A percentile compares a stretch with the other conserved stretches of the same genome.
Conservation (phyloP, 306 rosid species). For the Glycine soja region DNA sequence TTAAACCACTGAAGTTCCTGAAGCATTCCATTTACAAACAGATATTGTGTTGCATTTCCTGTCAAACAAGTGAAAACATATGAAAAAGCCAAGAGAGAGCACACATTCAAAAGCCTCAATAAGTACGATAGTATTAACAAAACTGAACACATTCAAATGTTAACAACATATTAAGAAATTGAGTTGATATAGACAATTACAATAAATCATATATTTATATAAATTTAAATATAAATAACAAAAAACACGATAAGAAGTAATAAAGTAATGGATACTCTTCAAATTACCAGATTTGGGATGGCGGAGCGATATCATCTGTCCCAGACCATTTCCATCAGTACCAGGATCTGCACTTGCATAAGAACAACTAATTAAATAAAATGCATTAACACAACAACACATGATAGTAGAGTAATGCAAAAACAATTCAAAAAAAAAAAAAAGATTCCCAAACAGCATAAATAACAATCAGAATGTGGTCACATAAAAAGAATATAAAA, state of each 20-base stretch:
- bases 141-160: constrained; percentile 9
- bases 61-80: constrained; percentile 37
- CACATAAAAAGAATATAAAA: neutral
- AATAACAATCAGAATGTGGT: neutral
- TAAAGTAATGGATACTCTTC: neutral
- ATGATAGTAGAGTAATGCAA: neutral
- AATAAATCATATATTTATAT: neutral
- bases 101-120: constrained; percentile 29
- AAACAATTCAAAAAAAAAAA: neutral
- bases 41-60: constrained; percentile 73
- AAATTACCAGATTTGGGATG: constrained; percentile 83
- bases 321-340: constrained; percentile 58
- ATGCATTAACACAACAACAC: neutral
- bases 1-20: constrained; percentile 94
- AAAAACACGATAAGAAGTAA: neutral
- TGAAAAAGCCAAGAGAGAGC: constrained; percentile 7
- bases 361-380: neutral
- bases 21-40: constrained; percentile 70
- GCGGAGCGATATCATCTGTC: constrained; percentile 65
- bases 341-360: constrained; percentile 60
- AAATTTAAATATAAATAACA: neutral
- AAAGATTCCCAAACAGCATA: neutral
- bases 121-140: neutral
- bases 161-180: constrained; percentile 12
- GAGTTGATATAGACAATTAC: constrained; percentile 7